Conservation (phyloP, 148 eudicot species). For the Camellia granthamiana region DNA sequence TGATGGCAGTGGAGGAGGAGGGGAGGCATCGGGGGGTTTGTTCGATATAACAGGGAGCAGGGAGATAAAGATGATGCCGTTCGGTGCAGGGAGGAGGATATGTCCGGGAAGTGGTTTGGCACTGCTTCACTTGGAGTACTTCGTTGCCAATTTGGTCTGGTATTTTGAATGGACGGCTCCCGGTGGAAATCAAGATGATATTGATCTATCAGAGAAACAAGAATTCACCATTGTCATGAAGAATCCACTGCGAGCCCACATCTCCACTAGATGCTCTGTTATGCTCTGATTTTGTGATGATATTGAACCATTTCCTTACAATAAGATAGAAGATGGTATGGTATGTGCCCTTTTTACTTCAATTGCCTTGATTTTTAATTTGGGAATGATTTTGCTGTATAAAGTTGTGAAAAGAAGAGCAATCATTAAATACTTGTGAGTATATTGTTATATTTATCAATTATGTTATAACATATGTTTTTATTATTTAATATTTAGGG, state of each 20-base stretch:
- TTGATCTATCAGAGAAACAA: constrained; percentile 59
- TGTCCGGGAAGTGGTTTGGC: constrained; percentile 57
- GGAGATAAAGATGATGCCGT: constrained; percentile 86
- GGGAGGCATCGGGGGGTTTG: neutral
- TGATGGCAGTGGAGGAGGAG: neutral
- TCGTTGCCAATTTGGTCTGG: constrained; percentile 68
- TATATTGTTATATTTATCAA: no score
- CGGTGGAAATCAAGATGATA: constrained; percentile 28
- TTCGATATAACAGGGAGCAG: constrained; percentile 54
- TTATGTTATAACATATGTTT: no score
- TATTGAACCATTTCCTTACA: no score
- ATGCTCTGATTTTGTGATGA: no score
- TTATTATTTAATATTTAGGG: no score
- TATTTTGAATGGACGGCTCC: constrained; percentile 48
- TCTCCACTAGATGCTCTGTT: constrained; percentile 33
- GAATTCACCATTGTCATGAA: constrained; percentile 66
- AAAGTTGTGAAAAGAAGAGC: no score
- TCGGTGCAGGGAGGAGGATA: constrained; percentile 68
- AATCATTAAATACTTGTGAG: no score
- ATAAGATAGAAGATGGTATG: no score
- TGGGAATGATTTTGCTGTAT: no score
- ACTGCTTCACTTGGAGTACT: constrained; percentile 63
- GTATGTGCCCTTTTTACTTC: no score
- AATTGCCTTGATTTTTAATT: no score
- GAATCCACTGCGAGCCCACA: constrained; percentile 40